A percentile compares a stretch with the other conserved stretches of the same genome.
Conservation (phyloP, 768 basidiomycete genomes). For the Tricholoma furcatifolium region DNA sequence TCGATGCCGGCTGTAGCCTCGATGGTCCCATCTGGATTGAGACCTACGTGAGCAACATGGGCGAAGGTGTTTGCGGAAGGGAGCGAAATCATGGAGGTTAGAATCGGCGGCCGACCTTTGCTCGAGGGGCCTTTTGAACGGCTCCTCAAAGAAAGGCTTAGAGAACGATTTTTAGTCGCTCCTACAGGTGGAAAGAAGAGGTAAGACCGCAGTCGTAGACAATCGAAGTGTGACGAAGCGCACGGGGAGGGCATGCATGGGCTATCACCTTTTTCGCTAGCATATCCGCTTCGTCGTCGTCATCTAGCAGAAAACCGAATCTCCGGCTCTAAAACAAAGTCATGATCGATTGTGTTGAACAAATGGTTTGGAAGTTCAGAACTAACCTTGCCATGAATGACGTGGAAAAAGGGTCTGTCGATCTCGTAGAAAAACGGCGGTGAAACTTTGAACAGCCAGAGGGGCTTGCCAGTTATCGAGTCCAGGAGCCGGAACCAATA, state of each 20-base stretch:
- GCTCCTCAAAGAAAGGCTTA: slow-evolving; percentile 37
- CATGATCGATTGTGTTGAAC: slow-evolving; percentile 45
- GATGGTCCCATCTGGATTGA: slow-evolving; percentile 47
- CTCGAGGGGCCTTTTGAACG: slow-evolving; percentile 25
- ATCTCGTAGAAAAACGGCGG: slow-evolving; percentile 66
- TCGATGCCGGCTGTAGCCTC: slow-evolving; percentile 55
- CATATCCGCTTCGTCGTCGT: slow-evolving; percentile 45
- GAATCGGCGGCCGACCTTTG: slow-evolving; percentile 25
- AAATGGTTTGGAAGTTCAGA: neutral
- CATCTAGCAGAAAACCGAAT: slow-evolving; percentile 51
- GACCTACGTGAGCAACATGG: slow-evolving; percentile 65
- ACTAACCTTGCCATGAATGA: slow-evolving; percentile 82
- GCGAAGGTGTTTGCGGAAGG: slow-evolving; percentile 62
- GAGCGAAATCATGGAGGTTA: slow-evolving; percentile 50
- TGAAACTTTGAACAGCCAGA: slow-evolving; percentile 70
- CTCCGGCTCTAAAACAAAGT: slow-evolving; percentile 47
- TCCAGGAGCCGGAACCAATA: slow-evolving; percentile 71
- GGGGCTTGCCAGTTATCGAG: slow-evolving; percentile 51
- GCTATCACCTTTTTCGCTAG: slow-evolving; percentile 39
- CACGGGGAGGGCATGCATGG: slow-evolving; percentile 26
- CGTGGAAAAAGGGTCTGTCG: slow-evolving; percentile 91
- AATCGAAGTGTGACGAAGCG: slow-evolving; percentile 13
- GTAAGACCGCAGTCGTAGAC: slow-evolving; percentile 6
- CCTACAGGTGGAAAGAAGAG: slow-evolving; percentile 12
- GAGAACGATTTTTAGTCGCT: slow-evolving; percentile 23